phyloP scores from a whole-genome alignment of 1,284 basidiomycete genomes.

The Naganishia liquefaciens region DNA sequence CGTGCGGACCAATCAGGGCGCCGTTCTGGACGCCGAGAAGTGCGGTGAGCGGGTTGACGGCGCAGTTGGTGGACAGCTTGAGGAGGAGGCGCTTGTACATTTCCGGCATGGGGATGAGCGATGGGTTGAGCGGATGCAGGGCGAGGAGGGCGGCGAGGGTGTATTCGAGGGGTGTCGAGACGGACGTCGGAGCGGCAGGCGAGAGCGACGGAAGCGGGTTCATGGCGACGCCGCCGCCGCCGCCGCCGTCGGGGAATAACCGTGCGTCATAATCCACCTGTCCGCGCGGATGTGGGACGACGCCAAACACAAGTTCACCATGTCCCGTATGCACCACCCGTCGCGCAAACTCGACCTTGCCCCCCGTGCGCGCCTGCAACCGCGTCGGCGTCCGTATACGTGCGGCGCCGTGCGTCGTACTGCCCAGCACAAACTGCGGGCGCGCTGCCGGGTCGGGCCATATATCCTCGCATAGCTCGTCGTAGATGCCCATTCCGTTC shows the following conservation, averaged over 20 bases:
- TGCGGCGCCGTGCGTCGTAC: conserved; percentile 72
- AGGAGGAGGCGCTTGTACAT: conserved; percentile 72
- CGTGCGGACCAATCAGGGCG: conserved; percentile 60
- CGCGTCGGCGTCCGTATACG: conserved; percentile 1
- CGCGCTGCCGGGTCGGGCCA: conserved; percentile 73
- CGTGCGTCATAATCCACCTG: conserved; percentile 42
- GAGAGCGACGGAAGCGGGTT: conserved; percentile 34
- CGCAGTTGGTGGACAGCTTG: conserved; percentile 81
- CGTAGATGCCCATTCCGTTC: conserved; percentile 88
- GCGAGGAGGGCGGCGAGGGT: conserved; percentile 69
- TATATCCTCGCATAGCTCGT: conserved; percentile 66
- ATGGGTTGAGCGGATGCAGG: conserved; percentile 62
- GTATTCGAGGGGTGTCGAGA: conserved; percentile 57
- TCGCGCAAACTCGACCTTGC: conserved; percentile 6
- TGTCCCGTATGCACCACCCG: conserved; percentile 26
- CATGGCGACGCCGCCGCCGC: neutral
- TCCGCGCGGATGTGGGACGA: conserved; percentile 69
- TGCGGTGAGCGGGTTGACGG: conserved; percentile 86
- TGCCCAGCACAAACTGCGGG: conserved; percentile 83
- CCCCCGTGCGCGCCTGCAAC: neutral
- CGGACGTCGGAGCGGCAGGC: conserved; percentile 45
- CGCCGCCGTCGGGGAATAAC: conserved; percentile 39
- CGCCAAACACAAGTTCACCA: conserved; percentile 74
- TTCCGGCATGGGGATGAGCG: conserved; percentile 69
- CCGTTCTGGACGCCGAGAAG: conserved; percentile 69